phyloP scores from a whole-genome alignment of 805 yeast species.

The Myxozyma vanderwaltii region DNA sequence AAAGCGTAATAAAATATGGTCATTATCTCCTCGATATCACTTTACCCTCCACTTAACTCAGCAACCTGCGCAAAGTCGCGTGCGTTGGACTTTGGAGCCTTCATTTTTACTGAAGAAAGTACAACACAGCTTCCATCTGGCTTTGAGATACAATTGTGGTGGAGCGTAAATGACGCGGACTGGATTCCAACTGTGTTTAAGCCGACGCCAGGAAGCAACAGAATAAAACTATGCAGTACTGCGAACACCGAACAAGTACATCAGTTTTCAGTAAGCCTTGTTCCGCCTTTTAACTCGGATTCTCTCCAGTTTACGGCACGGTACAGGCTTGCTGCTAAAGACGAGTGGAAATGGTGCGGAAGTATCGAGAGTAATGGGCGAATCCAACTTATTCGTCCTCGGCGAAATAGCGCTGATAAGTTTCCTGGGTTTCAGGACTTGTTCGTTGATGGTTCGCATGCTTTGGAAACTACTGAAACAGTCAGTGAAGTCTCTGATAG shows the following conservation, averaged over 20 bases:
- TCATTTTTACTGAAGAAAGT: neutral
- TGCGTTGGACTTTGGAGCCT: constrained; percentile 24
- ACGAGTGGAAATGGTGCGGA: constrained; percentile 32
- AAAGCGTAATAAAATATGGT: neutral
- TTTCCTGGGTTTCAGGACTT: constrained; percentile 10
- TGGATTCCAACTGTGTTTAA: constrained; percentile 21
- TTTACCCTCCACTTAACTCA: constrained; percentile 24
- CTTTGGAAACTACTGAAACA: constrained; percentile 12
- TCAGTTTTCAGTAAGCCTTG: constrained; percentile 13
- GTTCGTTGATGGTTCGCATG: constrained; percentile 7
- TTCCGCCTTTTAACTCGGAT: constrained; percentile 22
- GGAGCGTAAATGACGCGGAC: constrained; percentile 14
- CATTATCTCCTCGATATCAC: neutral
- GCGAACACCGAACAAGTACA: neutral
- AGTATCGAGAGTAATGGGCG: constrained; percentile 14
- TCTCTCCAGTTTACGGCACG: constrained; percentile 29
- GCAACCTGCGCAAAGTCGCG: constrained; percentile 18
- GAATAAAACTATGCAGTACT: neutral
- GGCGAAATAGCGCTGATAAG: neutral
- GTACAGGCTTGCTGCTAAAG: constrained; percentile 3
- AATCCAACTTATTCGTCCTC: constrained; percentile 7
- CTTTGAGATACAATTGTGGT: constrained; percentile 27
- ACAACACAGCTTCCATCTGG: neutral
- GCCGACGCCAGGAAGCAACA: neutral
- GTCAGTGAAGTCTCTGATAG: constrained; percentile 21